Base-by-base conservation (phyloP, 2,329 filamentous ascomycete species). In the Chaetomium sp. region DNA sequence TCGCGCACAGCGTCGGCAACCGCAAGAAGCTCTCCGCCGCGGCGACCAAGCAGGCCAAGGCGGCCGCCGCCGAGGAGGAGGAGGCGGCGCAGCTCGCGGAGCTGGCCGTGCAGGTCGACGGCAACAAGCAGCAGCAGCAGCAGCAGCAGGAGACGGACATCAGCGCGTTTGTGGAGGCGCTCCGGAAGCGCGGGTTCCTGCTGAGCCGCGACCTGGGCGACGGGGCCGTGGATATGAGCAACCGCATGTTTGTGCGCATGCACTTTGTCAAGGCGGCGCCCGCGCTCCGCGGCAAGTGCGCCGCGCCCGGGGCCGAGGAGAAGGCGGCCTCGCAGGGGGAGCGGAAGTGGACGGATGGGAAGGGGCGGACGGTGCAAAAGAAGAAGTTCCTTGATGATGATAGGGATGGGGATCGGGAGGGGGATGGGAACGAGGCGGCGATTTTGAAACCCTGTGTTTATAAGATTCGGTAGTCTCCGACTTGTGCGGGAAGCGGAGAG, bases 161-260 rank as follows among this genome's bases (percentile, higher is more conserved):
- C 1, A 86, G 87, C 7, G 88, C 90, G 0, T 99, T 99, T 74
- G 86, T 98, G 7, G 89, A 93, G 59, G 92, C 94, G 0, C 84
- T 98, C 68, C 81, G 84, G 58, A 87, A 88, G 70, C 84, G 93
- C 23, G 95, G 95, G 0, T 97, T 99, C 73, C 82, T 93, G n/a
- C 83, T 97, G 33, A 90, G 90, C 71, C 86, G 86, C 9, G 85
- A 84, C 71, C 84, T 80, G 68, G 77, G 77, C 27, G 74, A 77
- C 55, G 60, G 64, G 21, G 86, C 89, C 0, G 83, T 96, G 10
- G 93, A 99, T 79, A 80, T 96, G 73, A 86, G 85, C 63, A 99
- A 99, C 79, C 96, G 90, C 80, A 99, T 99, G 95, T 99, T 99
- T 80, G 94, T 98, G 70, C 92, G 90, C 79, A 94, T 99, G 92